Evolutionary conservation across 176 grass and related monocot species (phyloP).

Genomic region (Raddia guianensis): DNA sequence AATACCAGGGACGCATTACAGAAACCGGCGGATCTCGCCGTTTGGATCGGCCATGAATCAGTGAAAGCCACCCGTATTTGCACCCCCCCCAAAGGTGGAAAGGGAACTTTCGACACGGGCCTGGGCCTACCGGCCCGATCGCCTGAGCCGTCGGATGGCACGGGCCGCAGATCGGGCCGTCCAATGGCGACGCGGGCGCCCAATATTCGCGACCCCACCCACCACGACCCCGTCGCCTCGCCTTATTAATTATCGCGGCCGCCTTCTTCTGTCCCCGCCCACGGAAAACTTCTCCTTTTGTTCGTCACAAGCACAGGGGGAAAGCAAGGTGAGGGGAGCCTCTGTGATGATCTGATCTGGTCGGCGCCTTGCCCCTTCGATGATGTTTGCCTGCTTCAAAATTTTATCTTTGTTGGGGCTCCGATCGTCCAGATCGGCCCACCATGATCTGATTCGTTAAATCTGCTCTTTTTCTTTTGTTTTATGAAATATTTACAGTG

Average conservation of each 20-base stretch:
- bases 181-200: background rate
- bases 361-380: background rate
- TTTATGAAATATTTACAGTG: background rate
- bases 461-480: background rate
- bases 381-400: background rate
- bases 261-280: background rate
- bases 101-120: background rate
- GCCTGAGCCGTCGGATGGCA: conserved; percentile 11
- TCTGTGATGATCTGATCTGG: background rate
- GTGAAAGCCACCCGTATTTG: background rate
- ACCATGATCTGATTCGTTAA: background rate
- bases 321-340: conserved; percentile 26
- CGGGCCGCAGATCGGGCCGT: background rate
- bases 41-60: conserved; percentile 20
- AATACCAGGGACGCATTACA: conserved; percentile 24
- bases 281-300: background rate
- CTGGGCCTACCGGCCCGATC: no score
- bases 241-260: conserved; percentile 40
- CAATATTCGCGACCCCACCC: background rate
- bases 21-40: conserved; percentile 24
- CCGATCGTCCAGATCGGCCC: conserved; percentile 5
- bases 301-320: conserved; percentile 26
- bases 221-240: background rate
- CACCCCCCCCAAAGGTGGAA: background rate
- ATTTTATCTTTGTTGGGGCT: background rate